Evolutionary conservation across 495 filamentous ascomycete genomes (phyloP).

Genomic region (Aspergillus ellipticus): DNA sequence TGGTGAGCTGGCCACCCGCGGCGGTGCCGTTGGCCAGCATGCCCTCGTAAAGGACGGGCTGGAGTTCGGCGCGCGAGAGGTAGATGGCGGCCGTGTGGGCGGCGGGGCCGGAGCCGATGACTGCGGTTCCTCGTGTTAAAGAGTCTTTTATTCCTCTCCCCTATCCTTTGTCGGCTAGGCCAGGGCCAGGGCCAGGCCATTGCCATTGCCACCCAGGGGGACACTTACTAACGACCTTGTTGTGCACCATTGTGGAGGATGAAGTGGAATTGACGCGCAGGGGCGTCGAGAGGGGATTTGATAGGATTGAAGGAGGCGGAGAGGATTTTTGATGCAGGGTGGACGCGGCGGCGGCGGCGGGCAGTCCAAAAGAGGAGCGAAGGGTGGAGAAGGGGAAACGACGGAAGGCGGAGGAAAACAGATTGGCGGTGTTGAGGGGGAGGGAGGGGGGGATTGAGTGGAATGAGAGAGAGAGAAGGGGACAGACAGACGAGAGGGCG

Average conservation of each 20-base stretch:
- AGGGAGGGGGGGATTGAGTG: background rate
- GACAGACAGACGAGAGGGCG: slow-evolving; percentile 1
- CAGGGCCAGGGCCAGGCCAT: no score
- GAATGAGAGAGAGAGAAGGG: slow-evolving; percentile 5
- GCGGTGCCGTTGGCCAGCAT: slow-evolving; percentile 97
- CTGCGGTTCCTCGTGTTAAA: slow-evolving; percentile 30
- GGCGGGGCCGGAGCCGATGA: slow-evolving; percentile 91
- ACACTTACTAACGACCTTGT: slow-evolving; percentile 71
- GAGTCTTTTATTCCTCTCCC: slow-evolving; percentile 44
- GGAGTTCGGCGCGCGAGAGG: slow-evolving; percentile 84
- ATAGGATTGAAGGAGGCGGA: slow-evolving; percentile 35
- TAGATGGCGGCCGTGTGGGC: slow-evolving; percentile 97
- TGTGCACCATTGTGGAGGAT: slow-evolving; percentile 63
- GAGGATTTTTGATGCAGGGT: slow-evolving; percentile 56
- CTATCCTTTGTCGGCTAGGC: no score
- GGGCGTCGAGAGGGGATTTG: slow-evolving; percentile 37
- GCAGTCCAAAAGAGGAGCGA: slow-evolving; percentile 55
- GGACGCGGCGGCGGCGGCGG: slow-evolving; percentile 63
- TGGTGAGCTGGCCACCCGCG: slow-evolving; percentile 92
- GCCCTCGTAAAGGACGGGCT: slow-evolving; percentile 91
- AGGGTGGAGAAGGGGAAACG: slow-evolving; percentile 59
- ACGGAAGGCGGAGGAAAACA: slow-evolving; percentile 80
- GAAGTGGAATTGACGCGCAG: slow-evolving; percentile 37
- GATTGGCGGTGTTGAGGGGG: slow-evolving; percentile 50
- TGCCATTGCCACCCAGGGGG: background rate